A percentile compares a stretch with the other conserved stretches of the same genome.
Conservation (phyloP, 768 basidiomycete genomes). For the Nevesoporus exiguus region DNA sequence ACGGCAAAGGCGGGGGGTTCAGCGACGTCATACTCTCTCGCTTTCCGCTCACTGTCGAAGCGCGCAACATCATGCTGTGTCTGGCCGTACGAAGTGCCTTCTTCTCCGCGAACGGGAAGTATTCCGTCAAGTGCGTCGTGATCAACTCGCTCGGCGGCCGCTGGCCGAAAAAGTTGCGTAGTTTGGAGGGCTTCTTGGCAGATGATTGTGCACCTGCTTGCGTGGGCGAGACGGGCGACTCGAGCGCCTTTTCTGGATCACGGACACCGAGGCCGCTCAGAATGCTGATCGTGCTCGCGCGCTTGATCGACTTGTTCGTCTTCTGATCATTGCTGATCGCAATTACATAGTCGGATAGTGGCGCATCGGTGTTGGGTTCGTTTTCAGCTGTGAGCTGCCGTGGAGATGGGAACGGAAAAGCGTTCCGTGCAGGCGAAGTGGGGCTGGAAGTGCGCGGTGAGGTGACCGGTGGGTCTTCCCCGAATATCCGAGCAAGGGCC, state of each 20-base stretch:
- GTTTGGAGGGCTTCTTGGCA: slow-evolving; percentile 55
- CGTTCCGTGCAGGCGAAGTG: slow-evolving; percentile 27
- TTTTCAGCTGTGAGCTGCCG: slow-evolving; percentile 29
- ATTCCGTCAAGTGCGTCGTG: slow-evolving; percentile 89
- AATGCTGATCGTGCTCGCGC: slow-evolving; percentile 92
- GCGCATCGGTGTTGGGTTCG: slow-evolving; percentile 36
- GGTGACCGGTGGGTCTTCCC: slow-evolving; percentile 38
- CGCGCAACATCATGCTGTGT: slow-evolving; percentile 76
- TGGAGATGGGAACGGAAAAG: slow-evolving; percentile 8
- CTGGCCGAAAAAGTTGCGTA: slow-evolving; percentile 97
- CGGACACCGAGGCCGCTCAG: slow-evolving; percentile 89
- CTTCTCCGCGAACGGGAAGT: slow-evolving; percentile 92
- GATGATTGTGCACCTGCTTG: slow-evolving; percentile 16
- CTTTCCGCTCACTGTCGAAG: slow-evolving; percentile 46
- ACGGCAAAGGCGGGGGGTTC: slow-evolving; percentile 40
- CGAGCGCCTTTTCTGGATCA: slow-evolving; percentile 67
- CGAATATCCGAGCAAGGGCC: slow-evolving; percentile 45
- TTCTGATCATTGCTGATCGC: slow-evolving; percentile 27
- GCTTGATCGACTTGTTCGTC: slow-evolving; percentile 46
- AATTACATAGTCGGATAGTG: slow-evolving; percentile 31
- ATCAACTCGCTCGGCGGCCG: slow-evolving; percentile 97
- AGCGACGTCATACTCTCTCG: slow-evolving; percentile 43
- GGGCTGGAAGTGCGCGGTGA: slow-evolving; percentile 33
- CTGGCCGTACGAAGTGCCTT: slow-evolving; percentile 86
- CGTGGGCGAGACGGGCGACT: slow-evolving; percentile 53